Conservation (phyloP, 148 eudicot genomes). For the Mesembryanthemum crystallinum region DNA sequence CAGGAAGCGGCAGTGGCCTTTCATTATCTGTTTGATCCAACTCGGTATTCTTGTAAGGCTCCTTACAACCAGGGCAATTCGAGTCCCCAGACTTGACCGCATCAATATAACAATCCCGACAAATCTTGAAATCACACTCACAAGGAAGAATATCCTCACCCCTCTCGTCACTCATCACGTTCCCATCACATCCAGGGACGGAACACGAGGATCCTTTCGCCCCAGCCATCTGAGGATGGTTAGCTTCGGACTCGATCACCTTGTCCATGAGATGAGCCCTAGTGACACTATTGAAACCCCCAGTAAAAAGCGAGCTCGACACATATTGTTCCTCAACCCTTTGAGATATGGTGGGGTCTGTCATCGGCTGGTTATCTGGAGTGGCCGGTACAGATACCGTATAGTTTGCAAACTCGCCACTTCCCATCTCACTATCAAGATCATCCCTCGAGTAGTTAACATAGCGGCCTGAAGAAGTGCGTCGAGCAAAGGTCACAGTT, state of each 20-base stretch:
- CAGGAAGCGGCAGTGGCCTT: conserved; percentile 52
- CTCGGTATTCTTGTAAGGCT: conserved; percentile 59
- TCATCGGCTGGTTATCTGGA: conserved; percentile 85
- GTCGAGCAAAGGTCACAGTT: conserved; percentile 53
- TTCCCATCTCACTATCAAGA: conserved; percentile 68
- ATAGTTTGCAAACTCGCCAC: conserved; percentile 51
- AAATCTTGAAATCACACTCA: conserved; percentile 84
- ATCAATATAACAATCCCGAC: conserved; percentile 80
- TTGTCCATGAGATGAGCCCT: conserved; percentile 93
- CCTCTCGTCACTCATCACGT: conserved; percentile 82
- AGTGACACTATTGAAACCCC: conserved; percentile 68
- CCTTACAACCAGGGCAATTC: conserved; percentile 84
- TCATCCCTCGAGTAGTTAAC: conserved; percentile 68
- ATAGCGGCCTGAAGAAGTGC: conserved; percentile 74
- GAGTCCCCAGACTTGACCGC: conserved; percentile 60
- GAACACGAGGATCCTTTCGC: conserved; percentile 80
- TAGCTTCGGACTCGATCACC: conserved; percentile 70
- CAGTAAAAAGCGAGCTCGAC: conserved; percentile 73
- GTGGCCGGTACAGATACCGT: conserved; percentile 71
- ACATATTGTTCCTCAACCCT: conserved; percentile 85
- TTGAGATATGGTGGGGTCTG: conserved; percentile 55
- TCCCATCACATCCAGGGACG: conserved; percentile 79
- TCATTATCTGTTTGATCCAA: conserved; percentile 41
- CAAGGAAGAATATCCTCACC: conserved; percentile 81
- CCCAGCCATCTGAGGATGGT: conserved; percentile 85